Evolutionary conservation across 1,284 basidiomycete genomes (phyloP), one percentile per base, ranked within the genome.

Genomic region (Boletus mariae): DNA sequence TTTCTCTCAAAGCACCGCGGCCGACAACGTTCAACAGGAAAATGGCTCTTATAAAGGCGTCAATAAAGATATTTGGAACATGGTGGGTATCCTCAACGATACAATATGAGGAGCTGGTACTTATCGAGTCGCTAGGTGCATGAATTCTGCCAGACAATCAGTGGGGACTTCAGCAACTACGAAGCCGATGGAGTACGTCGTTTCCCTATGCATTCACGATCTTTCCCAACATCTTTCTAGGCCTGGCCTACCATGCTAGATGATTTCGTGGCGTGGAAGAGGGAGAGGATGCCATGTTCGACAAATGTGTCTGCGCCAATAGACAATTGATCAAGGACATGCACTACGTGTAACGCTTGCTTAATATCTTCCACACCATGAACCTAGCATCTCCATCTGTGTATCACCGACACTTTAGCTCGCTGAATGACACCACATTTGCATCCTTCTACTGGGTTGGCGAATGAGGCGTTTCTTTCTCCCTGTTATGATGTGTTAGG

Each of bases 51-150:
- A 87, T 69, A 90, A 83, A 61, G 86, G 84, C 0, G 81, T 82
- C 6, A 91, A 88, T 64, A 91, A 90, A 62, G 89, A 91, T 69
- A 69, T 90, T n/a, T 91, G 89, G 89, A 78, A 68, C 52, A 91
- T 91, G 88, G 87, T 87, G 55, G n/a, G 75, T 71, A 40, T 42
- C 28, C 28, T 43, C 5, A 26, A 45, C 20, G 47, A 53, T 41
- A 8, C 25, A 7, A 11, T 20, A 32, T 5, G 48, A 15, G 4
- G 44, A 56, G 58, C 38, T 41, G 5, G 49, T 46, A 32, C 51
- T 54, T 31, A 61, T 52, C 29, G 34, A 34, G 45, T 44, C 45
- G 41, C 32, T 59, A 88, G 87, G 84, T 85, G 69, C 73, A 83
- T 29, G 88, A 90, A 63, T 90, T 90, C 63, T 87, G 84, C 58